These are phyloP conservation scores for Kazachstania martiniae DNA, from an alignment of 805 yeast species.

Conservation along the genomic window DNA sequence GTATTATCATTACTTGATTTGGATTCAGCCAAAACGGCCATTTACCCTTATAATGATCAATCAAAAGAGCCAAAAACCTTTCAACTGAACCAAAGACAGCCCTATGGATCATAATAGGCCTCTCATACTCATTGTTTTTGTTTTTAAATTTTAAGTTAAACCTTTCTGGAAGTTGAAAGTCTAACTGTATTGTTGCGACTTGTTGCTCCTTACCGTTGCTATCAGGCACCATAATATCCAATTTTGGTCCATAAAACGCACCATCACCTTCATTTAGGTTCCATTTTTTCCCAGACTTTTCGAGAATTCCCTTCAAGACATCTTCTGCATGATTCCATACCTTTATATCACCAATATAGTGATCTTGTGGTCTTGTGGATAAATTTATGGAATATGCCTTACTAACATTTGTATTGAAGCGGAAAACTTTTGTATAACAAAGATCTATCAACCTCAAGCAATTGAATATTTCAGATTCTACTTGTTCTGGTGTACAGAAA, in stretches of 20 bases:
- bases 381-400: constrained; percentile 53
- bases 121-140: constrained; percentile 39
- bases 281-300: constrained; percentile 50
- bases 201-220: constrained; percentile 76
- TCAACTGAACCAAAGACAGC: constrained; percentile 94
- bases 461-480: constrained; percentile 57
- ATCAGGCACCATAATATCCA: constrained; percentile 77
- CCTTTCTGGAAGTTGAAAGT: constrained; percentile 84
- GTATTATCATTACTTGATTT: constrained; percentile 76
- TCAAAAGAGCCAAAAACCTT: constrained; percentile 78
- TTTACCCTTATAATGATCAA: constrained; percentile 82
- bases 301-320: constrained; percentile 49
- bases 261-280: constrained; percentile 84
- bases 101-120: constrained; percentile 91
- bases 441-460: constrained; percentile 66
- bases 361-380: constrained; percentile 76
- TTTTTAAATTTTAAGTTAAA: constrained; percentile 63
- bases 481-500: constrained; percentile 74
- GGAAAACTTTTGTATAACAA: constrained; percentile 55
- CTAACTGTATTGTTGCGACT: constrained; percentile 90
- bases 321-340: constrained; percentile 82
- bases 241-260: constrained; percentile 92
- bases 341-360: constrained; percentile 61
- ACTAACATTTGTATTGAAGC: constrained; percentile 2
- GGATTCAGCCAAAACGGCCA: constrained; percentile 99